Evolutionary conservation across 225 moss, liverwort and hornwort genomes (phyloP).

Genomic region (Rhytidiadelphus loreus): DNA sequence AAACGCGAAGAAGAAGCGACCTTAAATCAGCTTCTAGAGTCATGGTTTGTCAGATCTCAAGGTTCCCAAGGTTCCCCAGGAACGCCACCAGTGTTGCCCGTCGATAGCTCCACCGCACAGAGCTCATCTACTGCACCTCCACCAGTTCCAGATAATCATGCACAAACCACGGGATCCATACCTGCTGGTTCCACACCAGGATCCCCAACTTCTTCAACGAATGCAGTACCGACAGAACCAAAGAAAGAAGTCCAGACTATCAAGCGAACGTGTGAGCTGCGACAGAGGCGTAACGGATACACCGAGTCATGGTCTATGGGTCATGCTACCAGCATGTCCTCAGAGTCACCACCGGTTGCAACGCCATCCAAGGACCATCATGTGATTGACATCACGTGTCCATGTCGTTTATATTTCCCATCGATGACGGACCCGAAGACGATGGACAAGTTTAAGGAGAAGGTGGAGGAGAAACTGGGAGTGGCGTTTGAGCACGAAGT

Average conservation of each 20-base stretch:
- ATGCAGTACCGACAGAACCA: not conserved
- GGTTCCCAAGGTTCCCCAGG: not conserved
- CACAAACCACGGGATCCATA: not conserved
- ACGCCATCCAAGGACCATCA: not conserved
- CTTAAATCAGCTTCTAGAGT: not conserved
- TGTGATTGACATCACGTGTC: not conserved
- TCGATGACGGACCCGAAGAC: not conserved
- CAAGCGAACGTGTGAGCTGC: not conserved
- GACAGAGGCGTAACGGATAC: not conserved
- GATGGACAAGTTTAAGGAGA: not conserved
- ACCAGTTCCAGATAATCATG: not conserved
- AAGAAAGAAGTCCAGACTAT: not conserved
- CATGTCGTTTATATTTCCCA: not conserved
- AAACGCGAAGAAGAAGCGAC: accelerated
- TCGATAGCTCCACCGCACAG: not conserved
- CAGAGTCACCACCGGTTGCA: not conserved
- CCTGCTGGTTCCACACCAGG: not conserved
- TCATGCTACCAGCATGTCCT: not conserved
- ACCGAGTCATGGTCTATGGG: not conserved
- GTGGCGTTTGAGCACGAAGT: not conserved
- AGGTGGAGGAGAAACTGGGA: not conserved
- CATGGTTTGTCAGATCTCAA: not conserved
- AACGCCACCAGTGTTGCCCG: not conserved
- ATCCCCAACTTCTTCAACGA: not conserved
- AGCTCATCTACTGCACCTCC: not conserved